Conservation (phyloP, 2,329 filamentous ascomycete species). For the Penicillium carneum region DNA sequence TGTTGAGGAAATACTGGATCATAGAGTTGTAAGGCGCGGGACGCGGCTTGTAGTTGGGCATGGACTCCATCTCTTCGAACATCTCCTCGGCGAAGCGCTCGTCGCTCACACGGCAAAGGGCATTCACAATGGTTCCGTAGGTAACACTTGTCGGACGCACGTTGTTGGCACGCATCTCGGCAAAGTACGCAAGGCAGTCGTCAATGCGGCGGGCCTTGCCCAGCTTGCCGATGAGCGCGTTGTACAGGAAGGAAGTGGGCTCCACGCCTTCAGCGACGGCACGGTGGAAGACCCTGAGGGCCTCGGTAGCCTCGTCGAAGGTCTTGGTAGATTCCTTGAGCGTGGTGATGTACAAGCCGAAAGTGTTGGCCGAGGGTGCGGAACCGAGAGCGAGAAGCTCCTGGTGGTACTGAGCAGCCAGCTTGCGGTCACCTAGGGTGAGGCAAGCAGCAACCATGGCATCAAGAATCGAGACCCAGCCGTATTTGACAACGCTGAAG, state of each 20-base stretch:
- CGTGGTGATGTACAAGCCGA: slow-evolving; percentile 98
- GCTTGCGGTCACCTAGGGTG: slow-evolving; percentile 77
- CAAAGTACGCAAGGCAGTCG: slow-evolving; percentile 97
- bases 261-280: slow-evolving; percentile 93
- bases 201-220: slow-evolving; percentile 97
- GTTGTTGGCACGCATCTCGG: slow-evolving; percentile 90
- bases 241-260: slow-evolving; percentile 96
- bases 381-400: slow-evolving; percentile 89
- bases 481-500: slow-evolving; percentile 87
- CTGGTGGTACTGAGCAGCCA: slow-evolving; percentile 87
- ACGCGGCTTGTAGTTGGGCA: slow-evolving; percentile 97
- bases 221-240: slow-evolving; percentile 95
- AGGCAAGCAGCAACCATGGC: slow-evolving; percentile 94
- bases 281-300: slow-evolving; percentile 94
- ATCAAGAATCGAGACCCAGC: slow-evolving; percentile 95
- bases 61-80: slow-evolving; percentile 98
- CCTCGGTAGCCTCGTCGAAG: slow-evolving; percentile 95
- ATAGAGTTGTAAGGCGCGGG: slow-evolving; percentile 98
- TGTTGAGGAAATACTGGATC: slow-evolving; percentile 99
- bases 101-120: slow-evolving; percentile 93
- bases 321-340: slow-evolving; percentile 96
- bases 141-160: slow-evolving; percentile 97
- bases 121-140: slow-evolving; percentile 97
- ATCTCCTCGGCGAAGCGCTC: slow-evolving; percentile 97
- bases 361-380: slow-evolving; percentile 94